Evolutionary conservation across 768 basidiomycete species (phyloP), one percentile per base, ranked within the genome.

Genomic region (Rhodocollybia butyracea): DNA sequence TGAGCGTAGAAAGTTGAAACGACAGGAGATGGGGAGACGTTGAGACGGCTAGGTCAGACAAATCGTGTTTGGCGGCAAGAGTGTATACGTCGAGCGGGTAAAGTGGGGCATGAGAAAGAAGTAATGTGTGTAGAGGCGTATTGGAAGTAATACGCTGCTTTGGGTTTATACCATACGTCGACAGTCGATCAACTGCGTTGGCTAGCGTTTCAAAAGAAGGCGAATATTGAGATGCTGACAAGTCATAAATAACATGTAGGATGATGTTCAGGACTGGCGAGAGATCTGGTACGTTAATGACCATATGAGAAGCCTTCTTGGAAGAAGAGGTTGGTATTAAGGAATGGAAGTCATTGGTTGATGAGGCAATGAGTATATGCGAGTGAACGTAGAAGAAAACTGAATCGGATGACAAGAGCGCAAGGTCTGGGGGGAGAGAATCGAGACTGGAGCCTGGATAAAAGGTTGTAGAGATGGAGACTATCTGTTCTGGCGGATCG

Each of bases 381-480:
- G 76, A 72, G 66, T 92, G 89, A 5, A 86, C 85, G 63, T 92
- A 92, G 77, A 94, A 94, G 69, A 91, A 90, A 38, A 94, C 89
- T 17, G 80, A 78, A 63, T 94, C 91, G 27, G 83, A 77, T 2
- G 89, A 85, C 53, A 91, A 71, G 47, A 91, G 70, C 60, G 87
- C 76, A 41, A 83, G 60, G 65, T 93, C 86, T 1, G 87, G 82
- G 1, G 76, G 74, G n/a, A 77, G 66, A 0, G 79, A 62, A 32
- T 80, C 74, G 57, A 45, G 21, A 15, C 42, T 51, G 3, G 87
- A 83, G 34, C 81, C 83, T 2, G 90, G 89, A 63, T 80, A 85
- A 70, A 92, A 93, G 0, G 89, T 89, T 26, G 91, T 93, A 15
- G 89, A 91, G 32, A 93, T 83, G 1, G 89, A 89, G 54, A 92